phyloP scores from a whole-genome alignment of 2,329 filamentous ascomycete genomes.

The Chaetomium sp. region DNA sequence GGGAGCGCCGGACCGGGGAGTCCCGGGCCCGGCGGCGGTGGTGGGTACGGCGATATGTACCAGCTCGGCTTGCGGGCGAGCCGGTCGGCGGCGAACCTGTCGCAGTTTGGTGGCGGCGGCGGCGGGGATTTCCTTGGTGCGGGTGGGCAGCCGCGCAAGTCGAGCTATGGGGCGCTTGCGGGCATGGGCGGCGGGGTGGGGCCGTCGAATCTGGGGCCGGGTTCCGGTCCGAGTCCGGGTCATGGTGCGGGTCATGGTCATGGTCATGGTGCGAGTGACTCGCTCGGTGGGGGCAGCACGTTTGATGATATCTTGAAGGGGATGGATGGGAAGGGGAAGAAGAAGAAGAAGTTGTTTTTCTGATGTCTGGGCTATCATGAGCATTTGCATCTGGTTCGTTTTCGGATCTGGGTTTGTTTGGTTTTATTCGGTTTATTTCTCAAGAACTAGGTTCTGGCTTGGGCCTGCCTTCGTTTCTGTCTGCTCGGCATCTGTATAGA shows the following conservation, averaged over 20 bases:
- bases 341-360: conserved; percentile 37
- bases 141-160: conserved; percentile 18
- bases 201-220: conserved; percentile 13
- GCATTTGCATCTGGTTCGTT: background rate
- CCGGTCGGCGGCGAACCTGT: conserved; percentile 27
- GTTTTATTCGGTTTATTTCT: conserved; percentile 1
- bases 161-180: conserved; percentile 21
- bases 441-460: background rate
- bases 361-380: conserved; percentile 14
- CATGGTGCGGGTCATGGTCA: too few relatives aligned
- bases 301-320: conserved; percentile 45
- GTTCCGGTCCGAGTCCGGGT: background rate
- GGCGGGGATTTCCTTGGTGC: background rate
- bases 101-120: background rate
- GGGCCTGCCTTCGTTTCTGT: background rate
- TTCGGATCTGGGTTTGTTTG: conserved; percentile 15
- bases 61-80: conserved; percentile 21
- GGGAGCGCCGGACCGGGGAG: conserved; percentile 10
- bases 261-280: conserved; percentile 1
- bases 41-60: background rate
- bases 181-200: conserved; percentile 10
- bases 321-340: conserved; percentile 39
- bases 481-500: conserved; percentile 25
- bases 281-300: conserved; percentile 35
- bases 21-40: background rate